Base-by-base conservation (phyloP, 2,329 filamentous ascomycete genomes). In the Cordyceps cicadae region DNA sequence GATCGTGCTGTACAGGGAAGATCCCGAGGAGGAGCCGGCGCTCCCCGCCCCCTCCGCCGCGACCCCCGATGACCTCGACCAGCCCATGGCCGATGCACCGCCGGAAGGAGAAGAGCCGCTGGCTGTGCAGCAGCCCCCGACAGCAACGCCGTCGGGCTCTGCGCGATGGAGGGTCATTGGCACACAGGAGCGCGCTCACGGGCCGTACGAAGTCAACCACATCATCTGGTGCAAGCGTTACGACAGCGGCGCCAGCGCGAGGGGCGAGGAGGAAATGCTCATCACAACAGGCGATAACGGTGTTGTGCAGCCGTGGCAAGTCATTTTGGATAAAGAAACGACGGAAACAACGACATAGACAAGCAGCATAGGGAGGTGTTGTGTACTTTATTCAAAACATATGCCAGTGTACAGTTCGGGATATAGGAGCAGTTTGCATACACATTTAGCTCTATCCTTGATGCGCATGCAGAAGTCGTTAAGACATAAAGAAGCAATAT, bases 281-380 rank as follows among this genome's bases (percentile, higher is more conserved):
- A 78, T 97, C 21, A 94, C 89, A 17, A 96, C 92, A 0, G 94
- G 93, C 0, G 94, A 99, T 71, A 92, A 97, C 74, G 94, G 94
- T 0, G 80, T 88, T 57, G 88, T 97, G 32, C 87, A 88, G 69
- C 86, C 92, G 1, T 99, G 94, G 93, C 81, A 83, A 64, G 70
- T 90, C n/a, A 51, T 19, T 37, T 6, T 55, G 8, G 15, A 32
- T 11, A 51, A 45, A 32, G 7, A 55, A 7, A 51, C 17, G 26
- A 29, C 37, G 14, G 15, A 34, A 19, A 24, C 29, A 19, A 37
- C 29, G 29, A 7, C 29, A 46, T 15, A 53, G 29, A 59, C n/a
- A 17, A 21, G n/a, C 8, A 34, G 26, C 49, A 51, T 43, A 43
- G 46, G 24, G 17, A 34, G 55, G 46, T 43, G 55, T 58, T 34